phyloP scores from a whole-genome alignment of 768 basidiomycete species.

The Termitomyces titanicus region DNA sequence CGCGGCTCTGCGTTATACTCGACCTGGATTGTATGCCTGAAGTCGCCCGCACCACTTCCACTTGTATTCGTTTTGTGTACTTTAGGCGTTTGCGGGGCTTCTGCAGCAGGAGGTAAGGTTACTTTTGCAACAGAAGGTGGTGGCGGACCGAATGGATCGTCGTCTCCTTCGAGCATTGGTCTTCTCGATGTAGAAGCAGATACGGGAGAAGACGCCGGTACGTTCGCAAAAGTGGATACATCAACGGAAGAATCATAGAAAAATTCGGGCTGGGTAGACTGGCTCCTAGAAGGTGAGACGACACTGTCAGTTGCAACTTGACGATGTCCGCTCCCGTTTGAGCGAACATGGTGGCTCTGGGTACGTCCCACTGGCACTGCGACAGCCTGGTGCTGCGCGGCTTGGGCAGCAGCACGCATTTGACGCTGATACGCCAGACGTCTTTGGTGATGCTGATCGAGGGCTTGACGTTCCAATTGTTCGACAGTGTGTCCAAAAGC shows the following conservation, averaged over 20 bases:
- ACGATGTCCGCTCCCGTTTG: constrained; percentile 17
- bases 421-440: constrained; percentile 77
- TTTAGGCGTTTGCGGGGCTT: constrained; percentile 23
- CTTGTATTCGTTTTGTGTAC: constrained; percentile 46
- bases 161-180: constrained; percentile 40
- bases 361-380: constrained; percentile 33
- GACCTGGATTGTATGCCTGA: constrained; percentile 94
- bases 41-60: constrained; percentile 33
- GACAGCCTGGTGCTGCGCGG: constrained; percentile 17
- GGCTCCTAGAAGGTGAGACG: constrained; percentile 31
- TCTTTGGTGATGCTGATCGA: constrained; percentile 85
- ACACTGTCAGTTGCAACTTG: constrained; percentile 26
- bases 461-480: constrained; percentile 75
- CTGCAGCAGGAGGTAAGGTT: constrained; percentile 8
- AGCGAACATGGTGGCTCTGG: constrained; percentile 56
- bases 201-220: constrained; percentile 25
- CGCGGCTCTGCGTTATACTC: constrained; percentile 74
- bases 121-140: constrained; percentile 20
- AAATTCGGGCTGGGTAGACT: constrained; percentile 67
- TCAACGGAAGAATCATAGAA: constrained; percentile 72
- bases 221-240: constrained; percentile 33
- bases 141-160: constrained; percentile 73
- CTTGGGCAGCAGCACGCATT: constrained; percentile 55
- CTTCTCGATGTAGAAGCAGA: constrained; percentile 18
- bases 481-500: constrained; percentile 70